Evolutionary conservation across 2,329 filamentous ascomycete genomes (phyloP), one percentile per base, ranked within the genome.

Genomic region (Eurotiales sp.): DNA sequence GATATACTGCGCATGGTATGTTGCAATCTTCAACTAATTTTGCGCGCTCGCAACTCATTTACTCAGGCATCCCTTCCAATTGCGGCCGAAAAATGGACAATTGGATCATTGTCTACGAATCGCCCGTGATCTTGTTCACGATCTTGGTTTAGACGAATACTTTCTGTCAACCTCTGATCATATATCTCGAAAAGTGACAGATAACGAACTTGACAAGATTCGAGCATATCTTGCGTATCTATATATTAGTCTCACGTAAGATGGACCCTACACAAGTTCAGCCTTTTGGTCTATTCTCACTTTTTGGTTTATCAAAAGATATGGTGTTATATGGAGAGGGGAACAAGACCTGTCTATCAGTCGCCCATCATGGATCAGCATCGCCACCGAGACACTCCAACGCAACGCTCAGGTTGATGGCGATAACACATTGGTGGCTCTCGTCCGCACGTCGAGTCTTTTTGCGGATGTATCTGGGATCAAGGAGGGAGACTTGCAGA

Each of bases 131-230:
- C 32, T 47, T 22, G 19, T 47, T 39, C 45, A 47, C 23, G 45
- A 47, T 7, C 32, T 47, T 47, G 32, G 40, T 40, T 40, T 47
- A 12, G 22, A 47, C 8, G 45, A 47, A 39, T 22, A 47, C 34
- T 37, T 39, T 6, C 34, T 40, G 21, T 3, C 36, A 29, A 40
- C 12, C 3, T 12, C 45, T 27, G 22, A 47, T 47, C 36, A n/a
- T n/a, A n/a, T n/a, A n/a, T n/a, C n/a, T n/a, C n/a, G n/a, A n/a
- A n/a, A 45, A 40, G 6, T 32, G 41, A 39, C 48, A 30, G 32
- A 51, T n/a, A 12, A 51, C 10, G 48, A 51, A 40, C 48, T 51
- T 40, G 48, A 51, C 40, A 51, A 51, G 48, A 51, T 51, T n/a
- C 40, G 48, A 45, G 21, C 48, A 30, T 51, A 51, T 51, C 48